These are phyloP conservation scores for Lithospermum erythrorhizon DNA, from an alignment of 257 asterid species.

Conservation along the genomic window DNA sequence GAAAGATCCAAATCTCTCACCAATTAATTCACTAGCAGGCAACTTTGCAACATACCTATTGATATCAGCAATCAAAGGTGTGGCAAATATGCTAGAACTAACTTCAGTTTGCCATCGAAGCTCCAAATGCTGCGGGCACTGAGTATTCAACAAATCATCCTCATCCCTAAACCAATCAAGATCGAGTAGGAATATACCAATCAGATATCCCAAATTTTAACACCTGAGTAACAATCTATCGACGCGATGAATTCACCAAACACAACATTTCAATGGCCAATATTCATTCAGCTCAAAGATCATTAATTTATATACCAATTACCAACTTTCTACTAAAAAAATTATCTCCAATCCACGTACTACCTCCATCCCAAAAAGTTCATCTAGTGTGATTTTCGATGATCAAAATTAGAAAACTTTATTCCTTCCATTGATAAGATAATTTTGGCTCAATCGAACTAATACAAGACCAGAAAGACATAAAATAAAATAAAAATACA, in stretches of 20 bases:
- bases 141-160: slow-evolving; percentile 79
- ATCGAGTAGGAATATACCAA: slow-evolving; percentile 6
- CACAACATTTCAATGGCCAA: background rate
- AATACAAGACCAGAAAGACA: too few relatives aligned
- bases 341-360: background rate
- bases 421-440: too few relatives aligned
- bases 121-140: slow-evolving; percentile 94
- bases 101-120: slow-evolving; percentile 98
- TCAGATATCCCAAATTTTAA: slow-evolving; percentile 1
- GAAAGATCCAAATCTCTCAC: background rate
- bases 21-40: background rate
- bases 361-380: background rate
- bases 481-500: too few relatives aligned
- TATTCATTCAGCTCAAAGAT: background rate
- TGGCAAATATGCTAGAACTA: slow-evolving; percentile 88
- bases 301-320: background rate
- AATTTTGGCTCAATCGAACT: too few relatives aligned
- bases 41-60: slow-evolving; percentile 48
- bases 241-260: background rate
- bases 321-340: background rate
- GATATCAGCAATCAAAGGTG: slow-evolving; percentile 92
- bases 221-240: background rate
- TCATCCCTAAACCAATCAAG: slow-evolving; percentile 50
- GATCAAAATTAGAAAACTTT: background rate
- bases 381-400: background rate